Evolutionary conservation across 2,329 filamentous ascomycete genomes (phyloP).

Genomic region (Cladosporium sp.): DNA sequence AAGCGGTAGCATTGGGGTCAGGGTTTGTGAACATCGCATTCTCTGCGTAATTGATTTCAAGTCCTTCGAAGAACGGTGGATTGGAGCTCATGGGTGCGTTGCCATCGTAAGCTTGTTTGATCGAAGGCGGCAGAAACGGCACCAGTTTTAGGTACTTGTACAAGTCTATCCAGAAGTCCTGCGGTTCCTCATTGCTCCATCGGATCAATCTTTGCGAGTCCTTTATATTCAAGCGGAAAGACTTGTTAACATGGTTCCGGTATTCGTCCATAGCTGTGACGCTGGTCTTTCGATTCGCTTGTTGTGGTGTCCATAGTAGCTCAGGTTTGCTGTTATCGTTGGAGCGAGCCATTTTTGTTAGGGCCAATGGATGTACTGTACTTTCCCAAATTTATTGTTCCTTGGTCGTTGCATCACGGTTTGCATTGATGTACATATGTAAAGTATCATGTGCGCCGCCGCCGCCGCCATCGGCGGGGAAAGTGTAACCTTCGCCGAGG

Average conservation of each 20-base stretch:
- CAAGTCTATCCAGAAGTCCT: constrained; percentile 48
- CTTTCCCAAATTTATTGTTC: not conserved
- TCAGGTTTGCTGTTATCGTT: constrained; percentile 11
- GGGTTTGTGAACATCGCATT: constrained; percentile 42
- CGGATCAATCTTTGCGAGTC: constrained; percentile 40
- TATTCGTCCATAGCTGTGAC: constrained; percentile 35
- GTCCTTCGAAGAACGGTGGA: constrained; percentile 42
- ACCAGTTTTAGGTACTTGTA: constrained; percentile 41
- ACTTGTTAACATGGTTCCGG: constrained; percentile 34
- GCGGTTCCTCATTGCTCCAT: constrained; percentile 43
- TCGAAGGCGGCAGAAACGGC: constrained; percentile 36
- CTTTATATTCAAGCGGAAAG: constrained; percentile 27
- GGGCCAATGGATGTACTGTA: not conserved
- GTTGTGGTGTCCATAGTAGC: constrained; percentile 30
- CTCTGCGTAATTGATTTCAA: constrained; percentile 44
- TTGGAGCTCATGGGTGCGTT: constrained; percentile 39
- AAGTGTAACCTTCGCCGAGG: not conserved
- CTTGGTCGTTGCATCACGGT: not conserved
- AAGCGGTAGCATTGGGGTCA: constrained; percentile 38
- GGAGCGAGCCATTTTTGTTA: not conserved
- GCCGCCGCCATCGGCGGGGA: constrained; percentile 1
- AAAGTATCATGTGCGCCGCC: not conserved
- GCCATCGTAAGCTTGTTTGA: constrained; percentile 41
- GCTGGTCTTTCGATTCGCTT: constrained; percentile 17
- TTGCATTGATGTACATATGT: not conserved